Conservation (phyloP, 306 rosid species). For the Quercus ilex region DNA sequence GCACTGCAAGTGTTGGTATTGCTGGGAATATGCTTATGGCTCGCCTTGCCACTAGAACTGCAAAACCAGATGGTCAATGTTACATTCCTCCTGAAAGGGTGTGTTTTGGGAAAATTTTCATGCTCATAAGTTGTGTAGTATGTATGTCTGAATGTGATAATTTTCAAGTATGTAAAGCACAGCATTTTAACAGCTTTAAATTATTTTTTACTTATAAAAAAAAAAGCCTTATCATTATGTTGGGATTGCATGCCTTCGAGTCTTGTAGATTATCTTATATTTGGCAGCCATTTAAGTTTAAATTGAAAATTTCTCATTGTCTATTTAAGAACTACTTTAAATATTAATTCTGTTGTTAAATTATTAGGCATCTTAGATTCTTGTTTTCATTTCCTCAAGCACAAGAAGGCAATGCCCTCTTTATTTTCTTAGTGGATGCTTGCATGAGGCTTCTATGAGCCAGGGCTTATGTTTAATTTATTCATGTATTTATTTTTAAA, state of each 20-base stretch:
- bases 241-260: neutral
- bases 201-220: no score
- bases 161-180: conserved; percentile 6
- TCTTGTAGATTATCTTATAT: neutral
- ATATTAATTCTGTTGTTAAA: neutral
- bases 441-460: no score
- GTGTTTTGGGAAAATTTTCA: conserved; percentile 19
- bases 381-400: no score
- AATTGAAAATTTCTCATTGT: neutral
- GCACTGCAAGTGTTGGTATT: conserved; percentile 90
- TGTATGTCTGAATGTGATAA: conserved; percentile 1
- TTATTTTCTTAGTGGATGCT: no score
- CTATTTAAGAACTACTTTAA: neutral
- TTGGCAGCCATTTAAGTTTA: neutral
- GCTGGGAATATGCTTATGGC: conserved; percentile 89
- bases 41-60: conserved; percentile 91
- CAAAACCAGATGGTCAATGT: conserved; percentile 95
- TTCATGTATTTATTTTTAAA: neutral
- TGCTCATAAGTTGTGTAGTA: neutral
- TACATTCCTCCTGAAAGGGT: conserved; percentile 70
- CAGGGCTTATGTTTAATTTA: neutral
- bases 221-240: neutral
- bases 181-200: neutral
- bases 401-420: no score
- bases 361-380: neutral